Percentiles rank a stretch among this genome's conserved stretches.
Evolutionary conservation across 1,284 basidiomycete genomes (phyloP).

Genomic region (Leccinum fuscescens): DNA sequence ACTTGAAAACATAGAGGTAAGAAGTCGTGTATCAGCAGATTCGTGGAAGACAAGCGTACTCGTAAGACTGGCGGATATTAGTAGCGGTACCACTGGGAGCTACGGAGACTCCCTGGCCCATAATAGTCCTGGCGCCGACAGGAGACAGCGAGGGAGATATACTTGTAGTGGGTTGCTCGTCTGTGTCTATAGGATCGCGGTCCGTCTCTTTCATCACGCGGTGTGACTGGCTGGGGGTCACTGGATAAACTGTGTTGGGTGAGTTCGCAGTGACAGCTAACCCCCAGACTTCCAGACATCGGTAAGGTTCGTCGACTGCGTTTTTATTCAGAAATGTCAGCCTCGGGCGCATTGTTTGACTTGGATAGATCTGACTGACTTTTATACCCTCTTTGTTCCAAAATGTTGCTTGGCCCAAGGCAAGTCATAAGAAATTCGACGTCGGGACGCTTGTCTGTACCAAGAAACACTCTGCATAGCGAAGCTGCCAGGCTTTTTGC

Average conservation of each 20-base stretch:
- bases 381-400: too few species aligned
- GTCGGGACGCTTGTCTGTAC: slow-evolving; percentile 72
- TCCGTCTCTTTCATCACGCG: neutral
- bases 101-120: too few species aligned
- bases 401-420: too few species aligned
- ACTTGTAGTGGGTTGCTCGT: neutral
- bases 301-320: neutral
- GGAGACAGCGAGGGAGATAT: neutral
- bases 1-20: neutral
- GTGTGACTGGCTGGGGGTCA: neutral
- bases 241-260: too few species aligned
- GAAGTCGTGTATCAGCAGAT: neutral
- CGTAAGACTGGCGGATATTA: neutral
- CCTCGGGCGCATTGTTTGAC: neutral
- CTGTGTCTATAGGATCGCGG: neutral
- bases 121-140: neutral
- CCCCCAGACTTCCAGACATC: neutral
- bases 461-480: slow-evolving; percentile 55
- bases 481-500: slow-evolving; percentile 35
- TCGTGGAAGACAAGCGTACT: neutral
- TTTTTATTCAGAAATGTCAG: neutral
- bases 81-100: neutral
- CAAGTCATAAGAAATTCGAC: slow-evolving; percentile 61
- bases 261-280: neutral
- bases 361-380: neutral